Evolutionary conservation across 129 eudicot species (phyloP).

Genomic region (Chrysanthemum lavandulifolium): DNA sequence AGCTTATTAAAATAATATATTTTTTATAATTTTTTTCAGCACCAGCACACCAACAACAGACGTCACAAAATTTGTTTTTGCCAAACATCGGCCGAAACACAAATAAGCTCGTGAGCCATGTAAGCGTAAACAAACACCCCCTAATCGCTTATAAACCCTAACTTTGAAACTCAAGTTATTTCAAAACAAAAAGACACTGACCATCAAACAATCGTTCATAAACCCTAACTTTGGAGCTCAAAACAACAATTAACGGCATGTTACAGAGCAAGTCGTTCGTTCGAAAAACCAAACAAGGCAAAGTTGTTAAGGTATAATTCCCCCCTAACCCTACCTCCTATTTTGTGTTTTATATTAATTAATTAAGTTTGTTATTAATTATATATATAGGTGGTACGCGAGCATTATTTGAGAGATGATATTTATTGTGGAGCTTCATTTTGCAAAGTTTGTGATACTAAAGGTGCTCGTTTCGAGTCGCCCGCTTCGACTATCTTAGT

Average conservation of each 20-base stretch:
- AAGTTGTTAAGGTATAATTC: conserved; percentile 58
- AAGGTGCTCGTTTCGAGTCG: conserved; percentile 56
- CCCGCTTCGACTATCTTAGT: conserved; percentile 50
- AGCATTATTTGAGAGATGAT: conserved; percentile 90
- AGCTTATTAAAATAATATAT: too few relatives aligned
- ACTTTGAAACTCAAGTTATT: too few relatives aligned
- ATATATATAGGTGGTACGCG: conserved; percentile 63
- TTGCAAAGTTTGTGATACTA: conserved; percentile 64
- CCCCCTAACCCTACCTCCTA: conserved; percentile 10
- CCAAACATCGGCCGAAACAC: too few relatives aligned
- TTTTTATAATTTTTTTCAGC: too few relatives aligned
- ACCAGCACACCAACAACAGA: too few relatives aligned
- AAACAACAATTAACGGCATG: conserved; percentile 33
- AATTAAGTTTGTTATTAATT: background rate
- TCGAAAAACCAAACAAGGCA: conserved; percentile 77
- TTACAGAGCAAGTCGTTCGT: conserved; percentile 80
- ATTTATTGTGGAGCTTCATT: conserved; percentile 82
- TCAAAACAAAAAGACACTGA: too few relatives aligned
- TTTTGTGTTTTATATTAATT: background rate
- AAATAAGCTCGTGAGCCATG: too few relatives aligned
- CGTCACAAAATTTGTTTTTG: too few relatives aligned
- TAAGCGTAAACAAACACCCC: too few relatives aligned
- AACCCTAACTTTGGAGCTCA: too few relatives aligned
- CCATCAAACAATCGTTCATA: too few relatives aligned
- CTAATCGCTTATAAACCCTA: too few relatives aligned